Evolutionary conservation across 2,329 filamentous ascomycete species (phyloP), one percentile per base, ranked within the genome.

Genomic region (Exophiala xenobiotica): DNA sequence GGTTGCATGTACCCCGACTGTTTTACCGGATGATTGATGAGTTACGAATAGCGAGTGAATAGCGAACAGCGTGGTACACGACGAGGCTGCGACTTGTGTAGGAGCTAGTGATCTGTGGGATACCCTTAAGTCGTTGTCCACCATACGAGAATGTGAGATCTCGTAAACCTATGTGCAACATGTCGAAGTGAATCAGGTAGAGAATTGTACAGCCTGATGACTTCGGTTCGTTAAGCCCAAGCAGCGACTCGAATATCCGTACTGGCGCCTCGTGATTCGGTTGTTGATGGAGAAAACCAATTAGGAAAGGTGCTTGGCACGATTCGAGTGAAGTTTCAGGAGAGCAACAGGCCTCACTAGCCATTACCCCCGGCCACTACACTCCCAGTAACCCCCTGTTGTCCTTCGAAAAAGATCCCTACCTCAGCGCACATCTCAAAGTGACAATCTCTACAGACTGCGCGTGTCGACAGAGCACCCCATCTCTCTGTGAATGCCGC

Each of bases 281-380:
- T 26, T 49, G 46, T 49, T 49, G 46, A 49, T 42, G 46, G 20
- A 14, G 24, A 19, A 38, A 23, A 41, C 46, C 23, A 49, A 49
- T 49, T 26, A 35, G 46, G 38, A 41, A 31, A 41, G 38, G 46
- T 24, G 27, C 46, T 42, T 35, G 38, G 45, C 35, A 33, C 45
- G 35, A 48, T 9, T 35, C 19, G 38, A 23, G 8, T 40, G 18
- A 20, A 16, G 38, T 40, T 20, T 20, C 38, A 40, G 38, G 38
- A 40, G 9, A 46, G 22, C 16, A 19, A 23, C n/a, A 29, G 19
- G 26, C 14, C 27, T n/a, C n/a, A n/a, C n/a, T n/a, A n/a, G n/a
- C n/a, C n/a, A n/a, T n/a, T n/a, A n/a, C n/a, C n/a, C n/a, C n/a
- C n/a, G n/a, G n/a, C n/a, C n/a, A n/a, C n/a, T n/a, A n/a, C n/a